A percentile compares a stretch with the other conserved stretches of the same genome.
Evolutionary conservation across 176 grass and related monocot genomes (phyloP).

Genomic region (Tuctoria greenei): DNA sequence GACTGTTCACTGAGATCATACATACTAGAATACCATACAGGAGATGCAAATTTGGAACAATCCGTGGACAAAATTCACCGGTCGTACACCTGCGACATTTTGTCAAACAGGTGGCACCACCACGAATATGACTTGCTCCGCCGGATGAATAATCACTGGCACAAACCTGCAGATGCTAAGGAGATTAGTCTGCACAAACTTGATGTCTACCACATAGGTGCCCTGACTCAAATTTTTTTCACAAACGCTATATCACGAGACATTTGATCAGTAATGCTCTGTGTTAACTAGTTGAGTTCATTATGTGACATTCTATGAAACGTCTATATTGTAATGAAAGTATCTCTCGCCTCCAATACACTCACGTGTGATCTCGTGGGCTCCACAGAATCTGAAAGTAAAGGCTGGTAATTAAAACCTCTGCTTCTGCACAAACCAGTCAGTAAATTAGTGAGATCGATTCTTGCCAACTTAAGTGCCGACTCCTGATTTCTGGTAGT

Average conservation of each 20-base stretch:
- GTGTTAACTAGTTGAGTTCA: not conserved
- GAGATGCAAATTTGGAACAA: no score
- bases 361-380: constrained; percentile 26
- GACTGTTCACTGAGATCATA: no score
- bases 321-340: not conserved
- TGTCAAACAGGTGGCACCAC: no score
- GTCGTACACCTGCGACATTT: no score
- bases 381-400: constrained; percentile 47
- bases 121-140: no score
- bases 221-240: not conserved
- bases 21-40: no score
- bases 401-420: constrained; percentile 46
- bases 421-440: constrained; percentile 27
- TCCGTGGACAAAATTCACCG: no score
- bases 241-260: not conserved
- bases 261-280: constrained; percentile 8
- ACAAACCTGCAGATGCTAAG: no score
- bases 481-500: constrained; percentile 39
- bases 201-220: not conserved
- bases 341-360: not conserved
- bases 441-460: constrained; percentile 42
- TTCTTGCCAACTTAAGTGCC: constrained; percentile 32
- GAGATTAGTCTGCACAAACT: no score
- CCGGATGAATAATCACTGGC: no score
- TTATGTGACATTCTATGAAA: not conserved